Evolutionary conservation across 805 yeast species (phyloP), one percentile per base, ranked within the genome.

Genomic region (Ogataea pini): DNA sequence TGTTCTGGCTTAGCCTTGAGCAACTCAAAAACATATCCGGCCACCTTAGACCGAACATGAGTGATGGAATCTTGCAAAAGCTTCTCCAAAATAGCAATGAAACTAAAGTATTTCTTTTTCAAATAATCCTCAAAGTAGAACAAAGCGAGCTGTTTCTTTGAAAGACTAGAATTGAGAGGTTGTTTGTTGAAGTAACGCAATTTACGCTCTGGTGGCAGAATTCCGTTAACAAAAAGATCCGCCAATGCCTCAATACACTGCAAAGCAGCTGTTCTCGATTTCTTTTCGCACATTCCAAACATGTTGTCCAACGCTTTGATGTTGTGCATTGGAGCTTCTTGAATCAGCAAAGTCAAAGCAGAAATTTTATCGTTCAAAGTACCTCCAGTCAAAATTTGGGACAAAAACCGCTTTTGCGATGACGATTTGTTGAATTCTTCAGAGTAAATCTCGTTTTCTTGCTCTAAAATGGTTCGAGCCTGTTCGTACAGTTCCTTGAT

Each of bases 291-390:
- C 71, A 85, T 87, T 4, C 80, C 77, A 52, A 87, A 64, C 54
- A 94, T 70, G 32, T 85, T 85, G 55, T 89, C 96, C 48, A 94
- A 73, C 0, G 96, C 89, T 64, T 89, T 87, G 44, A 84, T 62
- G 58, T 92, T 87, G 64, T 94, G 98, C 46, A 90, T 65, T 6
- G 99, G 99, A 2, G 97, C 91, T 71, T 94, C 98, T 65, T 94
- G 98, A 41, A 91, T 80, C 63, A 94, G 74, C 63, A 94, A 79
- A 0, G 99, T 92, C 62, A 94, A 76, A 0, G 99, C 97, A 41
- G 96, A 88, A 47, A 94, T 87, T 71, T 94, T 90, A 84, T 94
- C 99, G 59, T 83, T 85, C 59, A 92, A 76, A 0, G 99, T 94
- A 87, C 99, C 99, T 56, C 82, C 85, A 5, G 90, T 77, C 60